Evolutionary conservation across 2,329 filamentous ascomycete species (phyloP).

Genomic region (Aspergillus neotritici): DNA sequence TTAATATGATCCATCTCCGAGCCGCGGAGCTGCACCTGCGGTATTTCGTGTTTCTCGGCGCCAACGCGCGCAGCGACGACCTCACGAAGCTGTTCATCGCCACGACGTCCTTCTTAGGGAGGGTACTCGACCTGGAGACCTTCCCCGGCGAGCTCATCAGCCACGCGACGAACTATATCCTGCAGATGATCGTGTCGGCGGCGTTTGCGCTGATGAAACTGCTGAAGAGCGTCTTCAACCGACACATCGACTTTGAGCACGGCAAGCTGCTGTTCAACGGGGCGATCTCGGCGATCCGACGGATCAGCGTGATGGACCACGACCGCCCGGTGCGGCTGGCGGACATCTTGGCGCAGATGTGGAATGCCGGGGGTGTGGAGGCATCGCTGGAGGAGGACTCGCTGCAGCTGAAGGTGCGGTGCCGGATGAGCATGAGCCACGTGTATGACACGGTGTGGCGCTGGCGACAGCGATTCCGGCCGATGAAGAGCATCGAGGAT

Average conservation of each 20-base stretch:
- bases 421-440: constrained; percentile 60
- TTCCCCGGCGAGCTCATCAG: constrained; percentile 45
- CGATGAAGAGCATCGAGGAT: constrained; percentile 54
- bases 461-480: constrained; percentile 61
- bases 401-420: constrained; percentile 57
- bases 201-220: constrained; percentile 60
- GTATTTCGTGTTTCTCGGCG: constrained; percentile 44
- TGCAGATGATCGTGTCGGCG: constrained; percentile 60
- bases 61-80: constrained; percentile 39
- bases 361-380: constrained; percentile 46
- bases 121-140: constrained; percentile 40
- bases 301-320: constrained; percentile 56
- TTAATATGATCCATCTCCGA: constrained; percentile 44
- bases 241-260: constrained; percentile 49
- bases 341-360: constrained; percentile 60
- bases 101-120: constrained; percentile 42
- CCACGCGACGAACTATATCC: constrained; percentile 56
- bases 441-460: constrained; percentile 63
- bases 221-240: constrained; percentile 57
- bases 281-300: constrained; percentile 53
- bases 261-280: constrained; percentile 53
- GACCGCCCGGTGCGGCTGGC: constrained; percentile 59
- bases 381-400: constrained; percentile 30
- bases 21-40: constrained; percentile 42
- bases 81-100: constrained; percentile 40